These are phyloP conservation scores for Lepiota brunneoincarnata DNA, from an alignment of 768 basidiomycete genomes.

Conservation along the genomic window DNA sequence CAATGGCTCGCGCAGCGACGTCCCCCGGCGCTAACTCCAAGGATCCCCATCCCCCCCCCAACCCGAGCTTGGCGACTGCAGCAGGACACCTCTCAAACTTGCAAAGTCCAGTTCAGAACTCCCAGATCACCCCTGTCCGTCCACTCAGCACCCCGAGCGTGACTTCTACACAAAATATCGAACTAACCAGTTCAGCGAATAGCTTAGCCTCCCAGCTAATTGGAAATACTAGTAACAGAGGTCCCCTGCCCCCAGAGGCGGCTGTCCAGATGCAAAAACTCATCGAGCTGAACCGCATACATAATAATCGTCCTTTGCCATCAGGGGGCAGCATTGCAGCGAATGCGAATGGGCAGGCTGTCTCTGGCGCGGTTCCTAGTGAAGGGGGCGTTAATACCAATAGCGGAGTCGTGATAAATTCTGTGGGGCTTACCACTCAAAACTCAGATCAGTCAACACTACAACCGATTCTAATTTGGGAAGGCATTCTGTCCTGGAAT, in stretches of 20 bases:
- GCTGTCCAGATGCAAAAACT: conserved; percentile 15
- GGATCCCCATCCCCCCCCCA: conserved; percentile 1
- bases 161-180: neutral
- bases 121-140: neutral
- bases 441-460: conserved; percentile 4
- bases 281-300: conserved; percentile 4
- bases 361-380: neutral
- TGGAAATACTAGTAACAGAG: neutral
- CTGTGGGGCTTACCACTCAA: neutral
- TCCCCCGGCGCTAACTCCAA: neutral
- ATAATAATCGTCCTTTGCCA: conserved; percentile 1
- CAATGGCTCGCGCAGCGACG: neutral
- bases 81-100: conserved; percentile 1
- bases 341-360: neutral
- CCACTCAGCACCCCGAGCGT: neutral
- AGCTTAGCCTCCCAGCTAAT: neutral
- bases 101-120: conserved; percentile 8
- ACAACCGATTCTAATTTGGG: conserved; percentile 35
- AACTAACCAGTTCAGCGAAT: neutral
- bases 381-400: neutral
- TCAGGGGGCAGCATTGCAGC: conserved; percentile 16
- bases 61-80: neutral
- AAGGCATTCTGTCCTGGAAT: conserved; percentile 44
- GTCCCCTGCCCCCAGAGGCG: neutral
- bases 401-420: neutral